Base-by-base conservation (phyloP, 495 filamentous ascomycete species). In the Coniosporium apollinis region DNA sequence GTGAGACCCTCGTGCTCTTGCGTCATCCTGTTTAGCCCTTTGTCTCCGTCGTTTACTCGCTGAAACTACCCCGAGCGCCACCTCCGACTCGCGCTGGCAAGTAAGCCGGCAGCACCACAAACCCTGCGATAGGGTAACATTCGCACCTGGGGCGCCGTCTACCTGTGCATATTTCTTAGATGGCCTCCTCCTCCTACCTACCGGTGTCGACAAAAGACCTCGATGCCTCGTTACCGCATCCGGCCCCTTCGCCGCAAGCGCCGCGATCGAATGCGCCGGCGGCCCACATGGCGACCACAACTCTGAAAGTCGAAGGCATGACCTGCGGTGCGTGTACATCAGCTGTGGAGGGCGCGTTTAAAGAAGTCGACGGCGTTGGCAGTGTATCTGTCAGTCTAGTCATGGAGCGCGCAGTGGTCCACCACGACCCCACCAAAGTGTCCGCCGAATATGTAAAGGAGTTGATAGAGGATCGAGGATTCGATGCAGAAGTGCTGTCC, bases 321-420 rank as follows among this genome's bases (percentile, higher is more conserved):
- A 94, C 86, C 48, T 91, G 86, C 57, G 83, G 83, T 43, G 76
- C 85, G 46, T 93, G 86, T 51, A 89, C 85, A 14, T 83, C 82
- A 13, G 72, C 85, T 5, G 73, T 93, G 43, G 85, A 93, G 65
- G 61, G 65, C 24, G 86, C 76, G 36, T 89, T 99, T 59, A 79
- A 76, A 44, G 68, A 66, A 21, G 66, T 92, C 13, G 69, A 80
- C 8, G 86, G 87, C 17, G 73, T 80, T 2, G 76, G 74, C 16
- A 81, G 67, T 31, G 84, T 94, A 20, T 89, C 85, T 1, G 79
- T 96, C 38, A 92, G 81, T 58, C 57, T 96, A 44, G 79, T 89
- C 19, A 89, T 94, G 74, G 82, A 86, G 52, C 73, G 85, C 19
- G 91, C 87, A 0, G 84, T 94, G 5, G 65, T 94, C 4, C 72